phyloP scores from a whole-genome alignment of 768 basidiomycete species.

The Suillus luteus region DNA sequence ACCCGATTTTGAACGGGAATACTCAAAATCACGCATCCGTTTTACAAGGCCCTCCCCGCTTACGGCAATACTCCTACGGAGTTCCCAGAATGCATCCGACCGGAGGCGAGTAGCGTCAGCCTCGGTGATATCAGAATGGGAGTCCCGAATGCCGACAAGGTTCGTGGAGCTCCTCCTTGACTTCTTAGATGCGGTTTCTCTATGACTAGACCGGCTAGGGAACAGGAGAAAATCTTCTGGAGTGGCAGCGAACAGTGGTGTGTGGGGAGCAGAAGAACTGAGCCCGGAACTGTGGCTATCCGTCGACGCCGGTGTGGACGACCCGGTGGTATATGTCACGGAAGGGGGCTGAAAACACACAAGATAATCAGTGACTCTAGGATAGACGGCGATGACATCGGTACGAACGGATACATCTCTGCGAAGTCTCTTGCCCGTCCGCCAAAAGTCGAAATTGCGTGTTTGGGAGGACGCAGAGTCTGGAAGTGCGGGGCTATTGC shows the following conservation, averaged over 20 bases:
- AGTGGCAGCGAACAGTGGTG: slow-evolving; percentile 46
- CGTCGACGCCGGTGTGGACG: slow-evolving; percentile 32
- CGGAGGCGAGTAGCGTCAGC: slow-evolving; percentile 48
- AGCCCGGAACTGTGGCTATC: slow-evolving; percentile 31
- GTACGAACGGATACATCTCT: slow-evolving; percentile 47
- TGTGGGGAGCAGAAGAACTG: slow-evolving; percentile 30
- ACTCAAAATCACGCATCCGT: slow-evolving; percentile 75
- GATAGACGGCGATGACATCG: slow-evolving; percentile 10
- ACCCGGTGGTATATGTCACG: slow-evolving; percentile 22
- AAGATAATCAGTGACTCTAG: slow-evolving; percentile 13
- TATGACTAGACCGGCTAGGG: slow-evolving; percentile 26
- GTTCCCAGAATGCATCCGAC: slow-evolving; percentile 65
- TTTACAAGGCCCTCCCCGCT: slow-evolving; percentile 67
- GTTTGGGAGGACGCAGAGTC: slow-evolving; percentile 41
- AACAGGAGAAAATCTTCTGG: slow-evolving; percentile 53
- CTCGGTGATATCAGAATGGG: slow-evolving; percentile 25
- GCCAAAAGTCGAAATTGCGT: slow-evolving; percentile 56
- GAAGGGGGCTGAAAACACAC: slow-evolving; percentile 20
- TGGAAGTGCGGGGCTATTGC: slow-evolving; percentile 36
- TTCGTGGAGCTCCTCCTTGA: slow-evolving; percentile 27
- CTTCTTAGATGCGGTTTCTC: slow-evolving; percentile 14
- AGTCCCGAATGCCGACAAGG: slow-evolving; percentile 20
- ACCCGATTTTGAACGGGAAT: slow-evolving; percentile 45
- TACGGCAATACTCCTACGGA: slow-evolving; percentile 61
- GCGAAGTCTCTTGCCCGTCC: slow-evolving; percentile 56